Conservation (phyloP, 108 stramenopile genomes). For the Pelagomonas calceolata region DNA sequence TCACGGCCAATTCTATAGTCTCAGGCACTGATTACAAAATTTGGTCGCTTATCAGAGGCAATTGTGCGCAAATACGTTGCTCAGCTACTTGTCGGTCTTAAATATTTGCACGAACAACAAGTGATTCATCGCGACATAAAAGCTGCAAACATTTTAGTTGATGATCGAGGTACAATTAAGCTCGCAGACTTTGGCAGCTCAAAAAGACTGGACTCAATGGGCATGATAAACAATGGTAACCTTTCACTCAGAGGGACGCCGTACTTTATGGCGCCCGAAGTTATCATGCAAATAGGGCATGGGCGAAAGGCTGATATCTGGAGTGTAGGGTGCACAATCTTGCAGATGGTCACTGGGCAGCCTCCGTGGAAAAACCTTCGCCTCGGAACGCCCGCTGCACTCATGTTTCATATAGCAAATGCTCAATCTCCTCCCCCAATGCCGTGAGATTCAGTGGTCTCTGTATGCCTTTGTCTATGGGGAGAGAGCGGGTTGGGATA, state of each 20-base stretch:
- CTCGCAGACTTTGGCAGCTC: constrained; percentile 21
- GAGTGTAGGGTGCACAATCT: constrained; percentile 20
- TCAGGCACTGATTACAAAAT: constrained; percentile 8
- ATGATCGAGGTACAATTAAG: constrained; percentile 14
- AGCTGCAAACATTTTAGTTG: constrained; percentile 16
- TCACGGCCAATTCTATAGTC: too few species aligned
- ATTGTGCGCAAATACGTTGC: constrained; percentile 25
- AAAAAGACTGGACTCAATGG: neutral
- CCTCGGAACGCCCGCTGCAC: neutral
- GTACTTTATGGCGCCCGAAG: constrained; percentile 26
- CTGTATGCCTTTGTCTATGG: too few species aligned
- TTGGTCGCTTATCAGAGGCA: constrained; percentile 10
- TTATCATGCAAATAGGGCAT: constrained; percentile 11
- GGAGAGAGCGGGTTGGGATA: too few species aligned
- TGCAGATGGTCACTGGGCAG: constrained; percentile 24
- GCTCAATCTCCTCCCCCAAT: constrained; percentile 11
- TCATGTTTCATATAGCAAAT: constrained; percentile 15
- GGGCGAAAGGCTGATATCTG: constrained; percentile 25
- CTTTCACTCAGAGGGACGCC: constrained; percentile 18
- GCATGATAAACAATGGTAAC: neutral
- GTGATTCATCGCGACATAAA: constrained; percentile 29
- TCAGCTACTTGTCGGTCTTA: constrained; percentile 30
- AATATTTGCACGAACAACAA: constrained; percentile 37
- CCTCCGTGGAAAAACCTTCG: constrained; percentile 15
- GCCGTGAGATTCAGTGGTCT: too few species aligned